Evolutionary conservation across 2,329 filamentous ascomycete genomes (phyloP).

Genomic region (Monosporascus sp.): DNA sequence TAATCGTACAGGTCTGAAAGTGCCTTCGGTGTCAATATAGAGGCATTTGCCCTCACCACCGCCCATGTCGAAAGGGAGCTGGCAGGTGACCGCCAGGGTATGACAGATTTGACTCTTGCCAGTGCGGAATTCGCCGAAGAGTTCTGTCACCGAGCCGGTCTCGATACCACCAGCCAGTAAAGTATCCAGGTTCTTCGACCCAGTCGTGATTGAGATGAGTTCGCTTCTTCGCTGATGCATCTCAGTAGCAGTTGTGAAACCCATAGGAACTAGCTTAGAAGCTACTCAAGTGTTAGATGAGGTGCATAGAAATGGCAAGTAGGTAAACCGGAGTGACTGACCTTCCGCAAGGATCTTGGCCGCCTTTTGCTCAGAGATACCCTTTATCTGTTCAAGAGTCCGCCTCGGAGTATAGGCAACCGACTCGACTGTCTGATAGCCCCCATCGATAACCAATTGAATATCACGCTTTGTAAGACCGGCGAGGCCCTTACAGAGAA

Average conservation of each 20-base stretch:
- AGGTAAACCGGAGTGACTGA: constrained; percentile 33
- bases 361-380: constrained; percentile 95
- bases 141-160: constrained; percentile 95
- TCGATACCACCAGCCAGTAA: constrained; percentile 91
- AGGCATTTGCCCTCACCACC: constrained; percentile 97
- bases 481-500: constrained; percentile 63
- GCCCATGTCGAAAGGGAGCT: constrained; percentile 97
- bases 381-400: constrained; percentile 89
- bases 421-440: constrained; percentile 91
- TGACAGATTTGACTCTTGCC: constrained; percentile 99
- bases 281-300: constrained; percentile 44
- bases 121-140: constrained; percentile 96
- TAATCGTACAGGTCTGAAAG: constrained; percentile 86
- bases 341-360: constrained; percentile 86
- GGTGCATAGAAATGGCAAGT: constrained; percentile 5
- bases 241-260: constrained; percentile 96
- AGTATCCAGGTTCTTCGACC: constrained; percentile 95
- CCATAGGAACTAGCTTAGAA: constrained; percentile 95
- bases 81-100: constrained; percentile 96
- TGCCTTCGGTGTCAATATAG: constrained; percentile 98
- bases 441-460: constrained; percentile 84
- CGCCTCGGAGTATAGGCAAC: constrained; percentile 87
- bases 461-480: constrained; percentile 94
- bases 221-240: constrained; percentile 97
- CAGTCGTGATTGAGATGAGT: constrained; percentile 95